Percentiles rank a stretch among this genome's conserved stretches.
These are phyloP conservation scores for Pachysandra terminalis DNA, from an alignment of 164 flowering plant species.

Conservation along the genomic window DNA sequence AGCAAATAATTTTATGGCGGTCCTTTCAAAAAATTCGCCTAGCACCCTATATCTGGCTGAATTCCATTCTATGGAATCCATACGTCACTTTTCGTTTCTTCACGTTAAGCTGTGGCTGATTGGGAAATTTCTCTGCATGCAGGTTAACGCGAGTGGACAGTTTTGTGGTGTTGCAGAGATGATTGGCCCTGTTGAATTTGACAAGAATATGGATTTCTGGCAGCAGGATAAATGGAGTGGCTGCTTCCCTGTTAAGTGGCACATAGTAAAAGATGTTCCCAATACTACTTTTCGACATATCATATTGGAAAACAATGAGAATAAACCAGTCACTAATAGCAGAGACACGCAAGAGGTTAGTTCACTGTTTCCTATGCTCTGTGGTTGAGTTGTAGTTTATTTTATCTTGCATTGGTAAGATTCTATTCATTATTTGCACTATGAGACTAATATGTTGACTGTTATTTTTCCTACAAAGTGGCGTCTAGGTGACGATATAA, in stretches of 20 bases:
- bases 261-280: not conserved
- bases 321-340: constrained; percentile 95
- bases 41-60: not conserved
- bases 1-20: too few relatives aligned
- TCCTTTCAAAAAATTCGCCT: not conserved
- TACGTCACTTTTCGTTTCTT: not conserved
- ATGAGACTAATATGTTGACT: too few relatives aligned
- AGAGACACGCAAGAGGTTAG: constrained; percentile 94
- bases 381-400: too few relatives aligned
- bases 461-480: too few relatives aligned
- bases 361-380: not conserved
- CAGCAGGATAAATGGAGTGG: not conserved
- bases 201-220: not conserved
- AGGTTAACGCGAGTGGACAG: constrained; percentile 81
- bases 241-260: not conserved
- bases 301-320: not conserved
- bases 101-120: not conserved
- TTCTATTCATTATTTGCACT: too few relatives aligned
- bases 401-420: too few relatives aligned
- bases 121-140: constrained; percentile 29
- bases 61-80: not conserved
- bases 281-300: not conserved
- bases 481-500: too few relatives aligned
- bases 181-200: not conserved
- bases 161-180: constrained; percentile 85